Evolutionary conservation across 257 asterid genomes (phyloP).

Genomic region (Solanum ossicruentum): DNA sequence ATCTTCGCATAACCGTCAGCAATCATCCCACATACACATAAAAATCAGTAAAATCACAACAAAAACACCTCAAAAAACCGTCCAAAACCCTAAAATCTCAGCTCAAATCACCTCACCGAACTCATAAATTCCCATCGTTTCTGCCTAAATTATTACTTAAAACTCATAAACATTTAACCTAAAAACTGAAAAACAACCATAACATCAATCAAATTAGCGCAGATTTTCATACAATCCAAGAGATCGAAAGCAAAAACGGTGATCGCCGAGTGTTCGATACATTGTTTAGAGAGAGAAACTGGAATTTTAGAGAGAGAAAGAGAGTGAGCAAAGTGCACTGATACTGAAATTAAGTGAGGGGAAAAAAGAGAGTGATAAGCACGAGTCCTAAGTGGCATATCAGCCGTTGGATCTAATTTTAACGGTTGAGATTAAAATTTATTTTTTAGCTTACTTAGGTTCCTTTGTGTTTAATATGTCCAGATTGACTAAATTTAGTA

Average conservation of each 20-base stretch:
- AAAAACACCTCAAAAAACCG: not conserved
- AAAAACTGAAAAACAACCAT: not conserved
- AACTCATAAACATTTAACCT: not conserved
- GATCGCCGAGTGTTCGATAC: not conserved
- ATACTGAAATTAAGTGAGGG: constrained; percentile 5
- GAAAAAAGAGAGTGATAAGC: constrained; percentile 6
- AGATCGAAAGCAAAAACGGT: not conserved
- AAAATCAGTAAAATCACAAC: not conserved
- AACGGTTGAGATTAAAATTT: constrained; percentile 10
- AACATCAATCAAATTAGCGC: not conserved
- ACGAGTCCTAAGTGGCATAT: not conserved
- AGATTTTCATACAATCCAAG: not conserved
- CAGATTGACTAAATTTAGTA: not conserved
- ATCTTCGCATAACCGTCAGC: constrained; percentile 31
- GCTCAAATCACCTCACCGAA: not conserved
- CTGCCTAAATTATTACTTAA: not conserved
- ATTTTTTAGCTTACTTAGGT: not conserved
- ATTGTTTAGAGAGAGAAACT: constrained; percentile 9
- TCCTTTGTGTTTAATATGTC: not conserved
- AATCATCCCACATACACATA: constrained; percentile 19
- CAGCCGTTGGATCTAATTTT: constrained; percentile 8
- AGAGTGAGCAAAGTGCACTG: constrained; percentile 1
- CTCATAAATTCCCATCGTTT: not conserved
- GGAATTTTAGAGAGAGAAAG: not conserved
- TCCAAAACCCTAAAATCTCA: not conserved